Conservation (phyloP, 495 filamentous ascomycete genomes). For the Hypoxylon intermedium region DNA sequence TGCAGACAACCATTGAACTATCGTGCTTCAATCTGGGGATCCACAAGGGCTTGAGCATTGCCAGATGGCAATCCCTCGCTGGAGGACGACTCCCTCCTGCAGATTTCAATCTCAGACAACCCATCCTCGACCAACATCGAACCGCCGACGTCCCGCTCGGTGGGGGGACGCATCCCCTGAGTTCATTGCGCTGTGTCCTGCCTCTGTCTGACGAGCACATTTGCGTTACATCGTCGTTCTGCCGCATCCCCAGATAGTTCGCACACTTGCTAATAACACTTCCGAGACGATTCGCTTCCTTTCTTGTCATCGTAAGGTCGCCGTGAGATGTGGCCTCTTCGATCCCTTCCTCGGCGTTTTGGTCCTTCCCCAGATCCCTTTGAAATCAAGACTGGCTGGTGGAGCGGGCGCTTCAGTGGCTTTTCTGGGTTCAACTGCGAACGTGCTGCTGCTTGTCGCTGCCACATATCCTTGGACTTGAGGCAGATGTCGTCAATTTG, state of each 20-base stretch:
- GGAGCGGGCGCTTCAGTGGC: slow-evolving; percentile 61
- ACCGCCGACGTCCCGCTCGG: slow-evolving; percentile 38
- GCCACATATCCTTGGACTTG: slow-evolving; percentile 63
- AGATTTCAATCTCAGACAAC: slow-evolving; percentile 40
- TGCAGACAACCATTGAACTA: slow-evolving; percentile 42
- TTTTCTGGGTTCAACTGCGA: slow-evolving; percentile 55
- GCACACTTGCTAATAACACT: slow-evolving; percentile 35
- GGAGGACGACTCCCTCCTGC: slow-evolving; percentile 46
- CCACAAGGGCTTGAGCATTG: slow-evolving; percentile 47
- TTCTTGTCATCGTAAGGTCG: slow-evolving; percentile 42
- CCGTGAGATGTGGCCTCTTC: slow-evolving; percentile 39
- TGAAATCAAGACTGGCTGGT: slow-evolving; percentile 59
- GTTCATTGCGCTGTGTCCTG: slow-evolving; percentile 30
- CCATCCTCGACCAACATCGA: slow-evolving; percentile 39
- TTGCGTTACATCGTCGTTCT: slow-evolving; percentile 38
- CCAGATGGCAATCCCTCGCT: slow-evolving; percentile 59
- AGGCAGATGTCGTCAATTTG: slow-evolving; percentile 65
- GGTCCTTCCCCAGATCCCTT: slow-evolving; percentile 47
- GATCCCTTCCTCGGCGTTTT: slow-evolving; percentile 38
- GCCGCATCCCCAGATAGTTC: slow-evolving; percentile 33
- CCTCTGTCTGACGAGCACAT: slow-evolving; percentile 32
- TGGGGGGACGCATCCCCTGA: slow-evolving; percentile 34
- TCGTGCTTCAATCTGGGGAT: slow-evolving; percentile 42
- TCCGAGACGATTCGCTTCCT: slow-evolving; percentile 39
- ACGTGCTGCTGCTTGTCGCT: slow-evolving; percentile 61